phyloP scores from a whole-genome alignment of 148 eudicot genomes.

The Amaranthus palmeri region DNA sequence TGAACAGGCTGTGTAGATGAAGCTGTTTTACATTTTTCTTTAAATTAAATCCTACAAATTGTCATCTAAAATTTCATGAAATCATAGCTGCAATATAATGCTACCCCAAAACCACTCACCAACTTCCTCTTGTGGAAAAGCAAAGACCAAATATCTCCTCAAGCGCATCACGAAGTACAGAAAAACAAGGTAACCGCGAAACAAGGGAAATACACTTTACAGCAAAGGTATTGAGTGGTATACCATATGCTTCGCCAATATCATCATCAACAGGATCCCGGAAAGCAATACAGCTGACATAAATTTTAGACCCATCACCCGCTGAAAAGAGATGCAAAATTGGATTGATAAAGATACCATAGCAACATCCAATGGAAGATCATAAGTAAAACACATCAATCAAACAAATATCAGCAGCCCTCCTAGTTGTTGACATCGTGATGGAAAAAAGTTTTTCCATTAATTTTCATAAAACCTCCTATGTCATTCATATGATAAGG shows the following conservation, averaged over 20 bases:
- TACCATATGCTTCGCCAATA: conserved; percentile 78
- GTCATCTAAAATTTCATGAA: neutral
- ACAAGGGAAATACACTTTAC: conserved; percentile 92
- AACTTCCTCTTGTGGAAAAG: conserved; percentile 75
- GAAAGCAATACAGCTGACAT: conserved; percentile 88
- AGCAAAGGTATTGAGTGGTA: conserved; percentile 71
- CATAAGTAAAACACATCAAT: neutral
- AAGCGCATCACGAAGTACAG: conserved; percentile 60
- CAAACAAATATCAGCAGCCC: too few species aligned
- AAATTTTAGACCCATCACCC: conserved; percentile 96
- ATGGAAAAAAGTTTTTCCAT: too few species aligned
- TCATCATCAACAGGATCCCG: conserved; percentile 92
- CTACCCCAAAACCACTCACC: conserved; percentile 38
- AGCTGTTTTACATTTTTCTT: neutral
- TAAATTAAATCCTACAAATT: neutral
- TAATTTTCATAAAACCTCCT: too few species aligned
- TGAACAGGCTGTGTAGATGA: neutral
- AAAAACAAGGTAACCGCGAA: conserved; percentile 77
- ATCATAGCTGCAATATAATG: neutral
- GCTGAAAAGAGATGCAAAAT: conserved; percentile 42
- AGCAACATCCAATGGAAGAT: neutral
- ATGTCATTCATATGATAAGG: too few species aligned
- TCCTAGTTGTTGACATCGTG: too few species aligned
- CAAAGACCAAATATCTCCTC: conserved; percentile 84
- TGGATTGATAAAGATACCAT: conserved; percentile 3